These are phyloP conservation scores for Bathelium albidoporum DNA, from an alignment of 495 filamentous ascomycete genomes.

Conservation along the genomic window DNA sequence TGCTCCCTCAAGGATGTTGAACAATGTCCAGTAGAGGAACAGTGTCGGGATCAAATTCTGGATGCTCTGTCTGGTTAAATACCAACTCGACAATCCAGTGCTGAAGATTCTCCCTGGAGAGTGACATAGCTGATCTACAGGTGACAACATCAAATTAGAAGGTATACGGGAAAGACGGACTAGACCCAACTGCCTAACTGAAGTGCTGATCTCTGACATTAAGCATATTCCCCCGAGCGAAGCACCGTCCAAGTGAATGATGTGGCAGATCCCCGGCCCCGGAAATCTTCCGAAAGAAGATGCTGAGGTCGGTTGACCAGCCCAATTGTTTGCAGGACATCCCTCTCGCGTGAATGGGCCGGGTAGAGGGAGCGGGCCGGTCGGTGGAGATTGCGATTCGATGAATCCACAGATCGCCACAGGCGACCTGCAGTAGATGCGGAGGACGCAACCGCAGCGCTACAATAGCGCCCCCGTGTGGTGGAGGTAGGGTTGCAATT, in stretches of 20 bases:
- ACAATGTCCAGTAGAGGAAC: background rate
- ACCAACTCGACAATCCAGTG: too few relatives aligned
- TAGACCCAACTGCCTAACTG: background rate
- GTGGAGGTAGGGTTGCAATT: background rate
- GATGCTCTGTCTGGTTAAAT: too few relatives aligned
- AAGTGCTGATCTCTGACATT: background rate
- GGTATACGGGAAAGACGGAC: background rate
- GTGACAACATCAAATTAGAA: background rate
- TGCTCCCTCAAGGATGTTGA: background rate
- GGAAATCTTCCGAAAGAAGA: background rate
- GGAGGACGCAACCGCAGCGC: background rate
- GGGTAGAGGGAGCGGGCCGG: background rate
- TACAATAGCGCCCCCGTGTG: background rate
- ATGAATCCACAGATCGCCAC: background rate
- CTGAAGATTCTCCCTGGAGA: background rate
- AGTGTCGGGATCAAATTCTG: too few relatives aligned
- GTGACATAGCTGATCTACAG: background rate
- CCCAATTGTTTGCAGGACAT: background rate
- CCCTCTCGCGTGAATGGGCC: background rate
- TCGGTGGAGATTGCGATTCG: background rate
- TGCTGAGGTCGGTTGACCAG: background rate
- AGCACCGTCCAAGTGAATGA: background rate
- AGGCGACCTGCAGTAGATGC: background rate
- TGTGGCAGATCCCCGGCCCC: background rate
- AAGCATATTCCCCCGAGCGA: background rate